Evolutionary conservation across 257 asterid species (phyloP).

Genomic region (Nyctanthes arbortristis): DNA sequence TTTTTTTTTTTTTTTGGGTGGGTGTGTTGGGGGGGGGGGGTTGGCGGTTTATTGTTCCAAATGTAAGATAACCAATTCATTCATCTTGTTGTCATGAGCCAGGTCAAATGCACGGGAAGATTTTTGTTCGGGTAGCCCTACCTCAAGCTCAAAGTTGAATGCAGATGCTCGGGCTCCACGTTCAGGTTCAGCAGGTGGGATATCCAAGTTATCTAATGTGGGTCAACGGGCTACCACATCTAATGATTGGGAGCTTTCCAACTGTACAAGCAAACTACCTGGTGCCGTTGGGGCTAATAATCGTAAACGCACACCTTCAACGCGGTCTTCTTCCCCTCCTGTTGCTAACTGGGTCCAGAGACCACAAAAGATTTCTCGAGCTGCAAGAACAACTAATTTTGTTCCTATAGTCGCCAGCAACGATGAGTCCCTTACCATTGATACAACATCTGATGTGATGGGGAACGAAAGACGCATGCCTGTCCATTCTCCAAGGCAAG

Average conservation of each 20-base stretch:
- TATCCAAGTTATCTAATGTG: constrained; percentile 67
- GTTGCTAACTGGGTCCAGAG: constrained; percentile 87
- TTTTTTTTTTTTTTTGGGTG: not conserved
- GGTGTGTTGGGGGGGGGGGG: not conserved
- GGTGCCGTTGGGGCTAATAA: constrained; percentile 57
- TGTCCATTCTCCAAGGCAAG: constrained; percentile 69
- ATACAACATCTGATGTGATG: constrained; percentile 43
- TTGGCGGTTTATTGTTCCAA: no score
- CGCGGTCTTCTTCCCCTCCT: constrained; percentile 83
- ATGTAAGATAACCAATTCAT: constrained; percentile 23
- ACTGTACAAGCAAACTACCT: constrained; percentile 65
- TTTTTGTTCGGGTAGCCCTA: constrained; percentile 79
- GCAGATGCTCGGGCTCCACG: constrained; percentile 79
- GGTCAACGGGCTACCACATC: constrained; percentile 54
- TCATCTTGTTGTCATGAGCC: constrained; percentile 28
- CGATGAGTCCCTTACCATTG: constrained; percentile 55
- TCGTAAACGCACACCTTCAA: constrained; percentile 74
- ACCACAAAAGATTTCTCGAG: constrained; percentile 79
- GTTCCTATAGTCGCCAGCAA: constrained; percentile 62
- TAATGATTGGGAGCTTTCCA: constrained; percentile 86
- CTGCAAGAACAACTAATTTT: constrained; percentile 78
- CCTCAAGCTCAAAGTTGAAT: constrained; percentile 75
- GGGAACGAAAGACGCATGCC: constrained; percentile 60
- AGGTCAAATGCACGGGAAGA: constrained; percentile 78
- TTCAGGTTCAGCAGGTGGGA: constrained; percentile 58